phyloP scores from a whole-genome alignment of 2,329 filamentous ascomycete genomes.

The Lizonia empirigonia region DNA sequence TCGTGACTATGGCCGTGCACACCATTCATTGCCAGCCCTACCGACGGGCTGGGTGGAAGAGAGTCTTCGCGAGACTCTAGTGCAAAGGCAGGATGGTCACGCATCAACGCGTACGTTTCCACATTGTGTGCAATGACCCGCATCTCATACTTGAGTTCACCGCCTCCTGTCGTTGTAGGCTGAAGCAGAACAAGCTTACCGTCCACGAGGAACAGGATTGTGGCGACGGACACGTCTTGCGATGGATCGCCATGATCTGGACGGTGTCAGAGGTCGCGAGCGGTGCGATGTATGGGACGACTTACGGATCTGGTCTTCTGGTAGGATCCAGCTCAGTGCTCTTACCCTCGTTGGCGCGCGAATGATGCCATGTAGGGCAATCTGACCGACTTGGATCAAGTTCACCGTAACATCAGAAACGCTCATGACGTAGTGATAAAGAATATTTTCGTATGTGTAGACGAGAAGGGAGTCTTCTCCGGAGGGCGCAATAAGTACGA shows the following conservation, averaged over 20 bases:
- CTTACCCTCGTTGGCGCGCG: constrained; percentile 89
- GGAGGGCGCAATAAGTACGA: constrained; percentile 87
- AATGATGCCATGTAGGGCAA: constrained; percentile 95
- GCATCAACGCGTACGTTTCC: constrained; percentile 91
- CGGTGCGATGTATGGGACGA: constrained; percentile 12
- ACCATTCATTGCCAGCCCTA: constrained; percentile 52
- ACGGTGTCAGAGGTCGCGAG: constrained; percentile 23
- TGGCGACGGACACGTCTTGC: constrained; percentile 91
- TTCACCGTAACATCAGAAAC: constrained; percentile 73
- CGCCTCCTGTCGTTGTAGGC: constrained; percentile 79
- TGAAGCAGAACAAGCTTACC: constrained; percentile 93
- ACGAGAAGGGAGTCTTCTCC: constrained; percentile 94
- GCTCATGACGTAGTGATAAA: constrained; percentile 91
- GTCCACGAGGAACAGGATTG: constrained; percentile 94
- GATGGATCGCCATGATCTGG: constrained; percentile 85
- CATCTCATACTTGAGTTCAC: constrained; percentile 97
- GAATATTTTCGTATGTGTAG: constrained; percentile 94
- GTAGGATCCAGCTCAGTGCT: constrained; percentile 93
- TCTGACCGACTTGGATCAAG: constrained; percentile 93
- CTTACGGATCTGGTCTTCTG: constrained; percentile 80
- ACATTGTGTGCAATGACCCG: constrained; percentile 93
- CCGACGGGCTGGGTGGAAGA: constrained; percentile 56
- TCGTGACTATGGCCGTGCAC: constrained; percentile 56
- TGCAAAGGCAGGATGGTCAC: constrained; percentile 70
- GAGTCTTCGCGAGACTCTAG: constrained; percentile 56